These are phyloP conservation scores for Cystofilobasidium macerans DNA, from an alignment of 768 basidiomycete species.

Conservation along the genomic window DNA sequence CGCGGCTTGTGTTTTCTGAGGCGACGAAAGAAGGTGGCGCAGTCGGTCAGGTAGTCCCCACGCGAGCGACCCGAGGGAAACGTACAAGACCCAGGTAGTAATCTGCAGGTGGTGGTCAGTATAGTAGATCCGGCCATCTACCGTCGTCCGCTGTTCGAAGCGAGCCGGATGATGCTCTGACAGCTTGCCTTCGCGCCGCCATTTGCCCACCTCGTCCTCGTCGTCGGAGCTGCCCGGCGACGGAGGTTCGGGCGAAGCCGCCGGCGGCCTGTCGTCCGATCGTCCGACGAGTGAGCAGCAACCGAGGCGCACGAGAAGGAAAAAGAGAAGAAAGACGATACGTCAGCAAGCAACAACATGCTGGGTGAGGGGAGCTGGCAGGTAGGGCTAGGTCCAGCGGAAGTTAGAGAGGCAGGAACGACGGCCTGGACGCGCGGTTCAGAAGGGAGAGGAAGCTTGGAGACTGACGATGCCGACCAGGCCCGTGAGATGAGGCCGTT, in stretches of 20 bases:
- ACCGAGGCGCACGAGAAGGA: too few relatives aligned
- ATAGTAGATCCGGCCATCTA: neutral
- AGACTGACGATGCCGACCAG: neutral
- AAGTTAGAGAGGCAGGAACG: neutral
- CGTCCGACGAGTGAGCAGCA: too few relatives aligned
- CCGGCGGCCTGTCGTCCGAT: too few relatives aligned
- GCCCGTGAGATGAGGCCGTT: neutral
- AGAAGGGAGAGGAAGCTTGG: neutral
- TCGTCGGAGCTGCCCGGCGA: neutral
- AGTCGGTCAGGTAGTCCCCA: too few relatives aligned
- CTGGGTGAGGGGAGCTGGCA: too few relatives aligned
- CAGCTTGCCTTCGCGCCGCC: neutral
- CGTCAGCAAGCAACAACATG: too few relatives aligned
- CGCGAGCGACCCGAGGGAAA: too few relatives aligned
- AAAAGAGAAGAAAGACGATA: too few relatives aligned
- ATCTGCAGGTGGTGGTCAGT: slow-evolving; percentile 17
- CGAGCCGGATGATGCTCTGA: neutral
- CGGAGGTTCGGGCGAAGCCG: neutral
- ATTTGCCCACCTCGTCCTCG: slow-evolving; percentile 1
- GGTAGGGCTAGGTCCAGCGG: too few relatives aligned
- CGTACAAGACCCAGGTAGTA: slow-evolving; percentile 9
- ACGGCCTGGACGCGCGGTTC: neutral
- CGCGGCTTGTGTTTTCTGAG: neutral
- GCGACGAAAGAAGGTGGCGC: neutral
- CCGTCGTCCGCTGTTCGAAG: neutral